These are phyloP conservation scores for Starmerella vaccinii DNA, from an alignment of 805 yeast genomes.

Conservation along the genomic window DNA sequence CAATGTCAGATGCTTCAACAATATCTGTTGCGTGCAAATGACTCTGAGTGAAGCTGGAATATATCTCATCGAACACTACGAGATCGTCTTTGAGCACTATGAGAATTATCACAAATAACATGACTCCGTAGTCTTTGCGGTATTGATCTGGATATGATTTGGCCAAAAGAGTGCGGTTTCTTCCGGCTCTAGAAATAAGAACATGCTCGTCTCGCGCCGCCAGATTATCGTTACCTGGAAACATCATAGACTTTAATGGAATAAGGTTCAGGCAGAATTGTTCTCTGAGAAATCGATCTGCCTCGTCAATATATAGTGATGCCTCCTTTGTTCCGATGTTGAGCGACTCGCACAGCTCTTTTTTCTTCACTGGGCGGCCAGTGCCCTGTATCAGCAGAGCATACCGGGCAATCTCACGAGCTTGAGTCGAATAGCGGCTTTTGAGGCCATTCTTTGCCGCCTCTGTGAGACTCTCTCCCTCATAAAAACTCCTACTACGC, in stretches of 20 bases:
- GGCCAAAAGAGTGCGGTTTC: neutral
- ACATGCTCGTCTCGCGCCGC: conserved; percentile 5
- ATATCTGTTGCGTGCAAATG: neutral
- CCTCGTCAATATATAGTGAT: neutral
- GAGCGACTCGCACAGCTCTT: neutral
- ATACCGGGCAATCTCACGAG: conserved; percentile 8
- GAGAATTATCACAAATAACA: neutral
- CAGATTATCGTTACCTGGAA: neutral
- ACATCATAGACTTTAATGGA: conserved; percentile 1
- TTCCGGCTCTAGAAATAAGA: neutral
- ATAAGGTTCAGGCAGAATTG: conserved; percentile 3
- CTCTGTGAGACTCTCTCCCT: neutral
- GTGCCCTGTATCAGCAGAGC: conserved; percentile 2
- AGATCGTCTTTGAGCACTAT: neutral
- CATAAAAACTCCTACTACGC: neutral
- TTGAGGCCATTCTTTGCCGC: neutral
- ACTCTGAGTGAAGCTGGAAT: neutral
- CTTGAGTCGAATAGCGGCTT: neutral
- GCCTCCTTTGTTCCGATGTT: neutral
- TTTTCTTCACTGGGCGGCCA: conserved; percentile 1
- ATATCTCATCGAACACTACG: neutral
- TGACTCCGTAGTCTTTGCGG: conserved; percentile 1
- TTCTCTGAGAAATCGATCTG: conserved; percentile 2
- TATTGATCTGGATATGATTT: neutral
- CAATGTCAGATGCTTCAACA: neutral